Evolutionary conservation across 1,139 yeast genomes (phyloP), one percentile per base, ranked within the genome.

Genomic region (Suhomyces taliae): DNA sequence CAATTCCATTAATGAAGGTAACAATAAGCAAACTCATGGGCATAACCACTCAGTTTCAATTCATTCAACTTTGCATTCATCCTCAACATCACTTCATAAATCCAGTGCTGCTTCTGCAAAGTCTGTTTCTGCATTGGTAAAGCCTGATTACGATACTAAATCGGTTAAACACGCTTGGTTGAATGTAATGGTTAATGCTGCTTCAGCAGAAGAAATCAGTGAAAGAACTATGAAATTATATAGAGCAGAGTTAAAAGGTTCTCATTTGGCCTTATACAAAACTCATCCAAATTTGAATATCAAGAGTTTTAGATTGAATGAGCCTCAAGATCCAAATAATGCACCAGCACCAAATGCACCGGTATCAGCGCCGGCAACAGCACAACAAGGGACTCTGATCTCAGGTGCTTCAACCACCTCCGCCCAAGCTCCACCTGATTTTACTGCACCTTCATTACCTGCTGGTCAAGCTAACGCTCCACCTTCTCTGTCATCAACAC

Each of bases 171-270:
- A 60, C 53, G 69, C 69, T 38, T 79, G 78, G 79, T 55, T 74
- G 36, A 73, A 78, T 58, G 79, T 69, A 26, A 65, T 72, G 24
- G 54, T 68, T 31, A 70, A 70, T 50, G 63, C 72, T 27, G 61
- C 66, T 47, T 53, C 65, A 27, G 60, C 60, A 33, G 59, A 56
- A 34, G 76, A 73, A 37, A 73, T 73, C 46, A 61, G 63, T 45
- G 79, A 71, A 39, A 69, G 66, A 24, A 61, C 67, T 35, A 60
- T 77, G 55, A 76, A 75, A 52, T 59, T 85, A 34, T 80, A 69
- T 54, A 72, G 85, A 47, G 87, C 83, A 0, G 90, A 85, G 60
- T 67, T 87, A 52, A 79, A 75, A 55, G 95, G 95, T 8, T 76
- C 88, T 0, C 74, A 74, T 44, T 62, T 87, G 46, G 73, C 74